A percentile compares a stretch with the other conserved stretches of the same genome.
Conservation (phyloP, 1,284 basidiomycete genomes). For the Puccinia novopanici region DNA sequence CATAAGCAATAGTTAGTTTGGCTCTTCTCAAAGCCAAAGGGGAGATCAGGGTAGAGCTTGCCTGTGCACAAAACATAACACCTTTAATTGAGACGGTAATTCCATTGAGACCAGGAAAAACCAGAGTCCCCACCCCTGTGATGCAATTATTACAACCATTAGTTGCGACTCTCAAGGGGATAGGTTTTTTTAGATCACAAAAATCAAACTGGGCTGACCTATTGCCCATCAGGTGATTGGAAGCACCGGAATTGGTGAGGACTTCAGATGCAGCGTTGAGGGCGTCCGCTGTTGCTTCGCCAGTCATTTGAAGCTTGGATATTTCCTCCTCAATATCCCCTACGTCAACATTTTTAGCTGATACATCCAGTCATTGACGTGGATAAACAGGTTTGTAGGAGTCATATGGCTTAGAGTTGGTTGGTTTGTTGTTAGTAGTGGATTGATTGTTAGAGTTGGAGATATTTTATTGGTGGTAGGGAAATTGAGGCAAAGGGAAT, state of each 20-base stretch:
- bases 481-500: no score
- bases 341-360: neutral
- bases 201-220: neutral
- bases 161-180: slow-evolving; percentile 25
- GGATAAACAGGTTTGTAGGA: slow-evolving; percentile 3
- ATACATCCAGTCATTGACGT: neutral
- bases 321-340: neutral
- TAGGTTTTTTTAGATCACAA: neutral
- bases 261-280: neutral
- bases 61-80: slow-evolving; percentile 21
- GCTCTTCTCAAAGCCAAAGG: neutral
- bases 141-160: no score
- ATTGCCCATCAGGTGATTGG: slow-evolving; percentile 1
- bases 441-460: no score
- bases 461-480: no score
- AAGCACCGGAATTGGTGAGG: neutral
- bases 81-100: neutral
- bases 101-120: slow-evolving; percentile 26
- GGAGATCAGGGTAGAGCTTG: neutral
- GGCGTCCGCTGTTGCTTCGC: neutral
- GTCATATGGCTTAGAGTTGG: neutral
- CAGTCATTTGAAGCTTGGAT: neutral
- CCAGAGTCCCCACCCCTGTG: neutral
- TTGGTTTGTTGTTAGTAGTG: no score
- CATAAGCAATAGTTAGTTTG: neutral